These are phyloP conservation scores for Avena insularis DNA, from an alignment of 176 grass and related monocot genomes.

Conservation along the genomic window DNA sequence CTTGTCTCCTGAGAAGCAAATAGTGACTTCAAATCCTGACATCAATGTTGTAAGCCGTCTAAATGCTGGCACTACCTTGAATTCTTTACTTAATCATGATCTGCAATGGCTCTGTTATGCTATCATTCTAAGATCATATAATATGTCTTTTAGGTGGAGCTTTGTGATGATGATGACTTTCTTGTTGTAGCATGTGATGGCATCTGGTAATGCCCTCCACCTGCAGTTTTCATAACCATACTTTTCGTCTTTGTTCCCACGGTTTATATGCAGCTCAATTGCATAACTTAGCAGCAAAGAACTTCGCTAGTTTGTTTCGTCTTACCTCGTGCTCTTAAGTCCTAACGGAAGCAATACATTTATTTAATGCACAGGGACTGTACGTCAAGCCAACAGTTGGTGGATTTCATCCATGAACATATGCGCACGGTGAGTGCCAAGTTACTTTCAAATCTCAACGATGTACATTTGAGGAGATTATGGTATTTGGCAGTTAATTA, in stretches of 20 bases:
- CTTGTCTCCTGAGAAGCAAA: constrained; percentile 89
- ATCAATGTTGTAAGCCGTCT: constrained; percentile 75
- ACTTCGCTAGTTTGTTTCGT: constrained; percentile 6
- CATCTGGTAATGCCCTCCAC: constrained; percentile 71
- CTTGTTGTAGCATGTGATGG: constrained; percentile 90
- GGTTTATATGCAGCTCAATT: constrained; percentile 34
- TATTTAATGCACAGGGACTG: constrained; percentile 76
- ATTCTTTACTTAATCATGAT: constrained; percentile 10
- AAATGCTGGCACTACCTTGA: constrained; percentile 24
- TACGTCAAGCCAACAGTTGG: constrained; percentile 94
- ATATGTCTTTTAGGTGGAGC: constrained; percentile 63
- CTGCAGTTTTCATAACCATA: not conserved
- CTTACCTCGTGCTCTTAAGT: not conserved
- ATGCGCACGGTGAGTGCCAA: constrained; percentile 63
- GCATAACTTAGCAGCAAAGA: not conserved
- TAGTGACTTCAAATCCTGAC: constrained; percentile 89
- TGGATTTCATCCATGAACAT: constrained; percentile 90
- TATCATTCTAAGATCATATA: constrained; percentile 32
- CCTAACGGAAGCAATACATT: constrained; percentile 2
- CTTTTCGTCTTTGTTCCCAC: not conserved
- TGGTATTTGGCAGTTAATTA: not conserved
- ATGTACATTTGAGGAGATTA: constrained; percentile 10
- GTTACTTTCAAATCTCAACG: constrained; percentile 6
- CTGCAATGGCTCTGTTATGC: not conserved
- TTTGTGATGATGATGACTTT: constrained; percentile 78